Base-by-base conservation (phyloP, 1,139 yeast genomes). In the Pichia norvegensis region DNA sequence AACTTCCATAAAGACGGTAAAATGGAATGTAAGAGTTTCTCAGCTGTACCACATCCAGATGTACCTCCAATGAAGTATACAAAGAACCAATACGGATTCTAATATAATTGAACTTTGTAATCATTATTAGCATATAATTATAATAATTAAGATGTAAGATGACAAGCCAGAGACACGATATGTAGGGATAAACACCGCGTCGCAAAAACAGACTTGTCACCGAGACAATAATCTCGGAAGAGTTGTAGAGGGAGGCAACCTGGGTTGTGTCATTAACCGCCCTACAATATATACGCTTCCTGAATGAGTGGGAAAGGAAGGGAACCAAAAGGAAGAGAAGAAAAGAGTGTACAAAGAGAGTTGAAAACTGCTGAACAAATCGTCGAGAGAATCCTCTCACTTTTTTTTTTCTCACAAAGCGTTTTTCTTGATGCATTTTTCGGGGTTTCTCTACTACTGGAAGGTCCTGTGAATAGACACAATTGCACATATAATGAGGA, bases 21-120 rank as follows among this genome's bases (percentile, higher is more conserved):
- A 7, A 14, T 53, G 4, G 20, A 74, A 4, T 74, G 71, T 45
- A 73, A 73, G 51, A 77, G 78, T 2, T 90, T 86, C 63, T 74
- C 67, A 33, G 97, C 95, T 1, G 95, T 85, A 19, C 80, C 84
- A 29, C 98, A 92, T 66, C 98, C 98, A 2, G 81, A 84, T 55
- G 69, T 92, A 50, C 86, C 83, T 58, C 97, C 98, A 41, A 92
- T 92, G 98, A 95, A 95, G 1, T 90, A 90, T 61, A 83, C 95
- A n/a, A 80, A 79, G 62, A 74, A 75, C 50, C 60, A 59, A 40
- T 57, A 55, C 48, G 64, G 63, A 8, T 52, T 55, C 36, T 60
- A 52, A 22, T 21, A 36, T 20, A 14, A 22, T 6, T 31, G 11
- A 31, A 16, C 20, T 17, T 17, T 16, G 35, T 31, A 31, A 31